A percentile compares a stretch with the other conserved stretches of the same genome.
These are phyloP conservation scores for Tricladium varicosporioides DNA, from an alignment of 2,329 filamentous ascomycete genomes.

Conservation along the genomic window DNA sequence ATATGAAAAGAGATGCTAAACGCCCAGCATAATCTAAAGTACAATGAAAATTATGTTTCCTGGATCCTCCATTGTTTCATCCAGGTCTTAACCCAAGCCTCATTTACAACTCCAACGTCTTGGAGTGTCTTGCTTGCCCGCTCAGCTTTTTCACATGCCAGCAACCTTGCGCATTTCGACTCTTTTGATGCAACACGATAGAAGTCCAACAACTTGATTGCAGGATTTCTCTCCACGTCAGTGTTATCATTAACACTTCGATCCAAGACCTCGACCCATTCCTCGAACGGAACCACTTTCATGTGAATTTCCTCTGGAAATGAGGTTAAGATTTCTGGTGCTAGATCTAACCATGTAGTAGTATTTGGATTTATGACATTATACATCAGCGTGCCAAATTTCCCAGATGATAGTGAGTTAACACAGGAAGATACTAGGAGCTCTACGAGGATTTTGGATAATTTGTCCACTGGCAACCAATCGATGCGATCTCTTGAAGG, in stretches of 20 bases:
- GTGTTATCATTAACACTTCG: slow-evolving; percentile 39
- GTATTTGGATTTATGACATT: slow-evolving; percentile 48
- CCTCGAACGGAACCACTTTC: slow-evolving; percentile 39
- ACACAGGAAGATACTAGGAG: slow-evolving; percentile 18
- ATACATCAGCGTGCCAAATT: slow-evolving; percentile 32
- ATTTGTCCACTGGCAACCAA: slow-evolving; percentile 44
- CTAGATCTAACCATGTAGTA: slow-evolving; percentile 42
- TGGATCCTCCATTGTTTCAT: slow-evolving; percentile 44
- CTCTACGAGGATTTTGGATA: slow-evolving; percentile 47
- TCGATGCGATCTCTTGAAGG: slow-evolving; percentile 36
- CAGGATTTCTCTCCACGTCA: slow-evolving; percentile 47
- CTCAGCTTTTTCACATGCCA: slow-evolving; percentile 40
- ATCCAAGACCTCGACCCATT: slow-evolving; percentile 46
- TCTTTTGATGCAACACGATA: slow-evolving; percentile 31
- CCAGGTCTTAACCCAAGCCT: slow-evolving; percentile 47
- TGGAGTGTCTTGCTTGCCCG: slow-evolving; percentile 43
- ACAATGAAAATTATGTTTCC: background rate
- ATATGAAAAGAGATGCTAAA: no score
- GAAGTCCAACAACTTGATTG: slow-evolving; percentile 51
- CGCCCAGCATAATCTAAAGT: no score
- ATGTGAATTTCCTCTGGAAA: slow-evolving; percentile 40
- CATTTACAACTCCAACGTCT: slow-evolving; percentile 40
- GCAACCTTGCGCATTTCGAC: slow-evolving; percentile 17
- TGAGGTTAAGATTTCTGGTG: slow-evolving; percentile 39
- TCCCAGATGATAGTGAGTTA: slow-evolving; percentile 36